Evolutionary conservation across 331 rosid genomes (phyloP).

Genomic region (Pyracantha coccinea): DNA sequence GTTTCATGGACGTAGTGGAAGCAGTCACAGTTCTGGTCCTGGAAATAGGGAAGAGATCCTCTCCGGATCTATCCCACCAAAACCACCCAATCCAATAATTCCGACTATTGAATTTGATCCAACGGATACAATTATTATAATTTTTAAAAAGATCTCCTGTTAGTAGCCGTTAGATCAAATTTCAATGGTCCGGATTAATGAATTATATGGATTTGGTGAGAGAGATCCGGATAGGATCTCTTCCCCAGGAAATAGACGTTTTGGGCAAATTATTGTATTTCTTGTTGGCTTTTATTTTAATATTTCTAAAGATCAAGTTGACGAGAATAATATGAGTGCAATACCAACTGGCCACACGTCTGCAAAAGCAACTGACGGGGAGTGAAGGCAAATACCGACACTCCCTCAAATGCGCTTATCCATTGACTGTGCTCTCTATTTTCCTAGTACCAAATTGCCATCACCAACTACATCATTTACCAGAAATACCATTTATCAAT

Average conservation of each 20-base stretch:
- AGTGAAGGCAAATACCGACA: constrained; percentile 16
- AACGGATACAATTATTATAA: too few relatives aligned
- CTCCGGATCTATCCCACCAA: too few relatives aligned
- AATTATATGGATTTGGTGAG: too few relatives aligned
- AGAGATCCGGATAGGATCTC: too few relatives aligned
- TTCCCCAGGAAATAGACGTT: neutral
- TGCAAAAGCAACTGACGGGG: neutral
- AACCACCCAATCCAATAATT: too few relatives aligned
- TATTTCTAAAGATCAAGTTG: constrained; percentile 17
- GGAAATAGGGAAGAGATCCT: neutral
- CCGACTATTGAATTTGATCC: too few relatives aligned
- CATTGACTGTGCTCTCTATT: neutral
- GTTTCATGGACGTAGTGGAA: neutral
- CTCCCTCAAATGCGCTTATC: constrained; percentile 17
- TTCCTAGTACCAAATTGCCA: constrained; percentile 13
- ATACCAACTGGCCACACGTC: constrained; percentile 39
- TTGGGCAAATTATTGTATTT: neutral
- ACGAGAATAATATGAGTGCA: constrained; percentile 22
- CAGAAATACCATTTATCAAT: neutral
- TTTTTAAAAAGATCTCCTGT: too few relatives aligned
- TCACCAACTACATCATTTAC: neutral
- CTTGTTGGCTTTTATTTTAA: neutral
- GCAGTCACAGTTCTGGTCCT: neutral
- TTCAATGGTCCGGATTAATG: too few relatives aligned
- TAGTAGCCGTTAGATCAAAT: too few relatives aligned